Percentiles rank a stretch among this genome's conserved stretches.
Evolutionary conservation across 2,329 filamentous ascomycete genomes (phyloP).

Genomic region (Pestalotiopsis sp.): DNA sequence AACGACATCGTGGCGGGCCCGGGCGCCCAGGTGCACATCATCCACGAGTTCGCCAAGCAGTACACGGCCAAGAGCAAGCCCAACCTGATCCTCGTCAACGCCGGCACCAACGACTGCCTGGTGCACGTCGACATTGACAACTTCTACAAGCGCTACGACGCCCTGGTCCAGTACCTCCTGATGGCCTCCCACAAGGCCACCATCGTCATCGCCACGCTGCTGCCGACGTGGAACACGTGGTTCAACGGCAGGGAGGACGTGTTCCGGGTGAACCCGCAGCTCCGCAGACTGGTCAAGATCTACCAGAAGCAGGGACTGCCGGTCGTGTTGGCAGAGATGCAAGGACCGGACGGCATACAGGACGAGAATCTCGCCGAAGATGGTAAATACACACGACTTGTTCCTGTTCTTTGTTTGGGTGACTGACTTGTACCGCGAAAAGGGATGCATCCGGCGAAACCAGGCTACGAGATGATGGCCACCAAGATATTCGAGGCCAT

Average conservation of each 20-base stretch:
- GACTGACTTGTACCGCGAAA: neutral
- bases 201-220: constrained; percentile 31
- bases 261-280: constrained; percentile 32
- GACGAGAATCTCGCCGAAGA: constrained; percentile 23
- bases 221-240: constrained; percentile 33
- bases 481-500: constrained; percentile 35
- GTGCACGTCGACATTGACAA: constrained; percentile 33
- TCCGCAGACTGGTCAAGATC: constrained; percentile 32
- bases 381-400: neutral
- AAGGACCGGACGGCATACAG: constrained; percentile 33
- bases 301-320: constrained; percentile 30
- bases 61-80: constrained; percentile 31
- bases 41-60: constrained; percentile 30
- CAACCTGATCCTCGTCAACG: constrained; percentile 37
- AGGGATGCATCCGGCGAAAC: constrained; percentile 27
- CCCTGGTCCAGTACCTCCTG: constrained; percentile 33
- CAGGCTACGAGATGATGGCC: constrained; percentile 37
- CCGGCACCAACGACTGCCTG: constrained; percentile 38
- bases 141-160: constrained; percentile 34
- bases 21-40: constrained; percentile 31
- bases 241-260: constrained; percentile 36
- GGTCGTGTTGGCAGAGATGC: constrained; percentile 35
- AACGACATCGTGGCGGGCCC: constrained; percentile 37
- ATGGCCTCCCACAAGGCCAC: constrained; percentile 32
- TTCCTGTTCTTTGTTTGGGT: neutral